Conservation (phyloP, 169 alveolate genomes). For the Plasmodium coatneyi region DNA sequence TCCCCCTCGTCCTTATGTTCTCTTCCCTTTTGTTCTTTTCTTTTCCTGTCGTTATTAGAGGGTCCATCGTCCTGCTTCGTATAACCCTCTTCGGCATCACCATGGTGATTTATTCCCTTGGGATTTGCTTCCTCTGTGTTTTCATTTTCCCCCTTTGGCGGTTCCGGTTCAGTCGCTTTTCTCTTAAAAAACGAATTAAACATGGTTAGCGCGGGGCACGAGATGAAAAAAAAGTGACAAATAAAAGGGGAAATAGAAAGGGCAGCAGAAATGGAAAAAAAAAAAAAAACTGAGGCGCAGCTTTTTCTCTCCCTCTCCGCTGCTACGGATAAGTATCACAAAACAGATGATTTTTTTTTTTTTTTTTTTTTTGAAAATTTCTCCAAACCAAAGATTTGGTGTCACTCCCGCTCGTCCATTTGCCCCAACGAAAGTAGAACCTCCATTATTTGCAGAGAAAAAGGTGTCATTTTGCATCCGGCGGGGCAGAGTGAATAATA, state of each 20-base stretch:
- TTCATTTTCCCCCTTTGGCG: background rate
- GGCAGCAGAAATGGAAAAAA: background rate
- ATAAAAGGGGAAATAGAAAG: background rate
- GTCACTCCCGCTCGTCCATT: background rate
- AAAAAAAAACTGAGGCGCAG: background rate
- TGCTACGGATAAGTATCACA: background rate
- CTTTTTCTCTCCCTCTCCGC: background rate
- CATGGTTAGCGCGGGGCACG: background rate
- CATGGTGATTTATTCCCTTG: background rate
- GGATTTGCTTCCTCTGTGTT: background rate
- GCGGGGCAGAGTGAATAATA: background rate
- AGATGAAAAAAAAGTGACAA: background rate
- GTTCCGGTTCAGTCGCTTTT: background rate
- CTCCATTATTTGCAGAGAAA: background rate
- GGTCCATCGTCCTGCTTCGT: background rate
- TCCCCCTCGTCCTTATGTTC: background rate
- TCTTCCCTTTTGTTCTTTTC: background rate
- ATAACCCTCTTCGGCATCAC: background rate
- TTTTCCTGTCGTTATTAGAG: background rate
- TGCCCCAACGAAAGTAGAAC: background rate
- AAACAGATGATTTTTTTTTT: background rate
- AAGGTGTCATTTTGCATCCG: background rate
- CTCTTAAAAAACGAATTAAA: slow-evolving; percentile 16
- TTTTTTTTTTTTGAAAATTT: no score
- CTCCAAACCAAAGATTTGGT: background rate